Conservation (phyloP, 2,329 filamentous ascomycete species). For the Fusarium sp. region DNA sequence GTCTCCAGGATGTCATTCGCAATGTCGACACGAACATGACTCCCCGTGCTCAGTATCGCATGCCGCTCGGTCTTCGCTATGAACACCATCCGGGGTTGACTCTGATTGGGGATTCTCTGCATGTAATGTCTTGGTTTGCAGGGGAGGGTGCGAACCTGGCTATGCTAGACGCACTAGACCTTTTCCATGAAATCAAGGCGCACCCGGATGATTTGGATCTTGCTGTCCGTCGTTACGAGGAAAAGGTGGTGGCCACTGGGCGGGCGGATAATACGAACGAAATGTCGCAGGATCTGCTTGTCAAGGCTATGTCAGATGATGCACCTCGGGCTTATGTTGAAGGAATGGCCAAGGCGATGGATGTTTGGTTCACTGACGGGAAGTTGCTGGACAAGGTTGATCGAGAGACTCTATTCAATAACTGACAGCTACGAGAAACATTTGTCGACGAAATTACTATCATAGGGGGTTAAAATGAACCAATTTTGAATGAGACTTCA, state of each 20-base stretch:
- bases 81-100: accelerated
- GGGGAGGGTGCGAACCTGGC: not conserved
- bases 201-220: not conserved
- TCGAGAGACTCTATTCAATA: not conserved
- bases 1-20: not conserved
- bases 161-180: not conserved
- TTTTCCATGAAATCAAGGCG: not conserved
- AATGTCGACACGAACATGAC: not conserved
- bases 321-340: not conserved
- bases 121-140: not conserved
- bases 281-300: not conserved
- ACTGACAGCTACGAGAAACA: too few relatives aligned
- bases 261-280: not conserved
- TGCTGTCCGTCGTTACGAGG: not conserved
- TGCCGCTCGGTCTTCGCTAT: not conserved
- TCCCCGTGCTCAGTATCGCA: not conserved
- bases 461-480: accelerated
- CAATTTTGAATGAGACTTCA: accelerated
- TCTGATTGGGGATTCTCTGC: not conserved
- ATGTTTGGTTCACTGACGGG: not conserved
- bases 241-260: not conserved
- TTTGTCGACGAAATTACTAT: accelerated
- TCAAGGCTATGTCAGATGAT: not conserved
- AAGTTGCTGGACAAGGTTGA: not conserved
- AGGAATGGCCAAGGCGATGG: not conserved